Evolutionary conservation across 202 grass and related monocot species (phyloP).

Genomic region (Sporobolus alterniflorus): DNA sequence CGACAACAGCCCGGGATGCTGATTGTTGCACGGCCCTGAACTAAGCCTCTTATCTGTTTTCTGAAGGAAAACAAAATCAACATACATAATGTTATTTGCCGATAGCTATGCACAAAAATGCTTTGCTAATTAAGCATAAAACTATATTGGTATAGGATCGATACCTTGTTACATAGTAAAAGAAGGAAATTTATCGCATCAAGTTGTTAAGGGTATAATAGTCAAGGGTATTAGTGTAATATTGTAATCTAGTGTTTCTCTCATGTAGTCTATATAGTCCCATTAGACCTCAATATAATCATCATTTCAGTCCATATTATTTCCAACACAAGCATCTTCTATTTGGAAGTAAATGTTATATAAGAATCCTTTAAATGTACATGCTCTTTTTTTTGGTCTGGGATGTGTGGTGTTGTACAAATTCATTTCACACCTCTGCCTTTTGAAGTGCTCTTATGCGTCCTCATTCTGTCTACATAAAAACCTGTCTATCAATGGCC

Average conservation of each 20-base stretch:
- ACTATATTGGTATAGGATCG: not conserved
- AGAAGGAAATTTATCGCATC: not conserved
- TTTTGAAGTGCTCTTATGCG: slow-evolving; percentile 14
- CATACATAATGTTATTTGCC: not conserved
- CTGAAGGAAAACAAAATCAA: not conserved
- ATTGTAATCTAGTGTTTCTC: too few relatives aligned
- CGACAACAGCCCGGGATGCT: too few relatives aligned
- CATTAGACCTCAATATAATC: too few relatives aligned
- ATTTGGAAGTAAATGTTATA: not conserved
- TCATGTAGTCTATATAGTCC: too few relatives aligned
- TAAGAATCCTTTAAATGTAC: not conserved
- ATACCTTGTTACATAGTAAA: not conserved
- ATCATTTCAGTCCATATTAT: too few relatives aligned
- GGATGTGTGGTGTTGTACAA: not conserved
- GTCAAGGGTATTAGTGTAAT: too few relatives aligned
- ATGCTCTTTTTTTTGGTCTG: not conserved
- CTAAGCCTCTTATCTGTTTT: not conserved
- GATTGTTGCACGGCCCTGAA: not conserved
- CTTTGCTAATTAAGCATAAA: not conserved
- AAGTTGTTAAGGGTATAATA: too few relatives aligned
- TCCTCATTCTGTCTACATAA: not conserved
- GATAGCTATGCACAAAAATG: not conserved
- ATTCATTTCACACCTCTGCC: not conserved
- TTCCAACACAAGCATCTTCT: not conserved
- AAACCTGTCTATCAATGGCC: not conserved